Evolutionary conservation across 2,329 filamentous ascomycete genomes (phyloP), one percentile per base, ranked within the genome.

Genomic region (Plectosphaerella cucumerina): DNA sequence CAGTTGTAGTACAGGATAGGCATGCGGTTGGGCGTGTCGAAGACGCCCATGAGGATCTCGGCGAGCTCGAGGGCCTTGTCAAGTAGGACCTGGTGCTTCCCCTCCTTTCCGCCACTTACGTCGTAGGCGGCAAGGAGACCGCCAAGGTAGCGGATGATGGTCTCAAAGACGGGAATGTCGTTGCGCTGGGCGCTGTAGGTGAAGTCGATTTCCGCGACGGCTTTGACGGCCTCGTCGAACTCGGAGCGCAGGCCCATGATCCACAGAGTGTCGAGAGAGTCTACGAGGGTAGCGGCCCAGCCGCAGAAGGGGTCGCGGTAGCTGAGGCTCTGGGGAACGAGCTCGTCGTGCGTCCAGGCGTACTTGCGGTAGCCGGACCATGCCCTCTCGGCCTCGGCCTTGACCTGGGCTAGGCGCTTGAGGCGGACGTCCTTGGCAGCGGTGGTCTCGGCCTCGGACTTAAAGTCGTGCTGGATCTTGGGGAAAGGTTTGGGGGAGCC

Each of bases 11-110:
- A 91, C 5, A 90, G 78, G 6, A 90, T 71, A 3, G 93, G 92
- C 89, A 97, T 95, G 59, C 90, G 84, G 66, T 97, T 97, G 1
- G 92, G 92, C 1, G 93, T 97, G 68, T 96, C 90, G 61, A 96
- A 96, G 4, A 87, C 81, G 49, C 86, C 84, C 73, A 92, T 90
- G 31, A 96, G 72, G 53, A 96, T 79, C 60, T 93, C 87, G 37
- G 84, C 90, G 22, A 94, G 79, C 68, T 93, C 86, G 34, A 86
- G 76, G 1, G 90, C 89, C 69, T 95, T 94, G 49, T 85, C 81
- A 31, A 95, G 75, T 11, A 96, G 75, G 21, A 87, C 74, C 18
- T 77, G 70, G 60, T 96, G 87, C 14, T 71, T 61, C 35, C 77
- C 75, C 8, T 68, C 60, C 35, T 69, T 60, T 6, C 80, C 83